A percentile compares a stretch with the other conserved stretches of the same genome.
These are phyloP conservation scores for Guillardia theta DNA, from an alignment of 78 protist genomes.

Conservation along the genomic window DNA sequence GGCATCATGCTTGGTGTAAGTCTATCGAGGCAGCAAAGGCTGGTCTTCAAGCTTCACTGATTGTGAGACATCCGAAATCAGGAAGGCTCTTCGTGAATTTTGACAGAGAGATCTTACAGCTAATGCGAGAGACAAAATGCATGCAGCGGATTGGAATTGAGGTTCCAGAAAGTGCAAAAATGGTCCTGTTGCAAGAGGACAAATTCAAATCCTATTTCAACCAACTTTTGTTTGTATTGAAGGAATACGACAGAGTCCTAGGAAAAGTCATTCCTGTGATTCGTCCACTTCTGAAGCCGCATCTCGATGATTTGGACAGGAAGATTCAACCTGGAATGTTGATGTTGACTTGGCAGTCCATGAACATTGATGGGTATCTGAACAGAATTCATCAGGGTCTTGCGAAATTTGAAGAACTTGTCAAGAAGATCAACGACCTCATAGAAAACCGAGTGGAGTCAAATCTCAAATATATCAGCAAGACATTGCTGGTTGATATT, in stretches of 20 bases:
- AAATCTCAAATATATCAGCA: constrained; percentile 36
- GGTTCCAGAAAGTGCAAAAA: constrained; percentile 63
- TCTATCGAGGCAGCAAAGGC: constrained; percentile 31
- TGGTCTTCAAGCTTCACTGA: constrained; percentile 70
- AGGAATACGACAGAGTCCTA: constrained; percentile 55
- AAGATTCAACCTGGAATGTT: constrained; percentile 66
- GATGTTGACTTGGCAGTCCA: constrained; percentile 77
- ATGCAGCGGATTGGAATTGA: constrained; percentile 65
- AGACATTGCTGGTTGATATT: constrained; percentile 51
- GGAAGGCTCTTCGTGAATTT: constrained; percentile 65
- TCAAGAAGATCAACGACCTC: constrained; percentile 57
- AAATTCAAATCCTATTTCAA: constrained; percentile 54
- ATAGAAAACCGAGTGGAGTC: constrained; percentile 64
- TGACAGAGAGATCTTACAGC: constrained; percentile 68
- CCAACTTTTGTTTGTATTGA: constrained; percentile 50
- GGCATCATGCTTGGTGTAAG: constrained; percentile 64
- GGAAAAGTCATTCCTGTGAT: constrained; percentile 11
- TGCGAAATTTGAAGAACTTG: constrained; percentile 45
- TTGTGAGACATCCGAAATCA: constrained; percentile 60
- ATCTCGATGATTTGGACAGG: constrained; percentile 54
- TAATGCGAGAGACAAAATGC: constrained; percentile 68
- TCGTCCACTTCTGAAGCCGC: constrained; percentile 45
- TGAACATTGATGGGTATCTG: constrained; percentile 74
- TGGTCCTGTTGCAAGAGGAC: constrained; percentile 67
- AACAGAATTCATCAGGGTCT: constrained; percentile 44